Evolutionary conservation across 2,329 filamentous ascomycete genomes (phyloP).

Genomic region (Alternaria sp.): DNA sequence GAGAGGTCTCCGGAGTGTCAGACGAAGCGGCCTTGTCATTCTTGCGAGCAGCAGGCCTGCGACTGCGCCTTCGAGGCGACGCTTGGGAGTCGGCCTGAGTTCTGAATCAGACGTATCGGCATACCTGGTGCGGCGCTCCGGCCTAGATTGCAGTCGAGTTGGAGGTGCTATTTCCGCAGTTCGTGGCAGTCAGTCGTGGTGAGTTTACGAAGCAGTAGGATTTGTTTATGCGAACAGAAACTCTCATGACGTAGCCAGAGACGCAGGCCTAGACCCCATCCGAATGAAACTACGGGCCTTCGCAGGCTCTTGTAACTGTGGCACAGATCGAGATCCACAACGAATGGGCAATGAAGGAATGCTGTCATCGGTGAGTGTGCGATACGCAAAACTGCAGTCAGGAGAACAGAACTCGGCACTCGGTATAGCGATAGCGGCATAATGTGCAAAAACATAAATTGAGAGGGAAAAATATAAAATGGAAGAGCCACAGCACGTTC

Average conservation of each 20-base stretch:
- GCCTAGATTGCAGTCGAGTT: conserved; percentile 16
- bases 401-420: not conserved
- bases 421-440: not conserved
- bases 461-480: not conserved
- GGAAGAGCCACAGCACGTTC: not conserved
- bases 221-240: not conserved
- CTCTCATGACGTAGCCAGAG: not conserved
- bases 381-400: not conserved
- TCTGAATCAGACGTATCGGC: not conserved
- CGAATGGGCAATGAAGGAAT: conserved; percentile 1
- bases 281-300: not conserved
- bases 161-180: conserved; percentile 23
- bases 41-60: not conserved
- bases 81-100: not conserved
- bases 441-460: not conserved
- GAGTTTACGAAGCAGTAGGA: not conserved
- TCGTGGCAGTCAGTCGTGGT: conserved; percentile 2
- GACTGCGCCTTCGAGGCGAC: not conserved
- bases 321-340: not conserved
- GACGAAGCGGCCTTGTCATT: not conserved
- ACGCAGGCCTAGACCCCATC: not conserved
- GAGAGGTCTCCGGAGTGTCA: not conserved
- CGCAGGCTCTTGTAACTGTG: not conserved
- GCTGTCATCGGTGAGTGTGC: not conserved
- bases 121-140: conserved; percentile 19